Conservation (phyloP, 2,329 filamentous ascomycete genomes). For the Penicillium capsulatum region DNA sequence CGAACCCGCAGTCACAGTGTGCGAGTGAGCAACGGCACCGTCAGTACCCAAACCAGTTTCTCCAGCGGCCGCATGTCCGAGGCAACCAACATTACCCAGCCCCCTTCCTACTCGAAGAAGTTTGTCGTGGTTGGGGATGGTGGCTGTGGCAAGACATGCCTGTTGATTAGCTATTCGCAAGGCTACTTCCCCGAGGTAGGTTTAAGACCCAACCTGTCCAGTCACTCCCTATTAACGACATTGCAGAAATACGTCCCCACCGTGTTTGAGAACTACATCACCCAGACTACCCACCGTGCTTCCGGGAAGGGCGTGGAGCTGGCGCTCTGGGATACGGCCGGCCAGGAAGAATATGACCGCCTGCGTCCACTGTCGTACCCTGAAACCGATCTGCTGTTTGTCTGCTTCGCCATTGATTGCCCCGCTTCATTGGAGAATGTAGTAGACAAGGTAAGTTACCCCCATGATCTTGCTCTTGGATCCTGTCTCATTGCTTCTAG, state of each 20-base stretch:
- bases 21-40: conserved; percentile 81
- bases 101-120: conserved; percentile 95
- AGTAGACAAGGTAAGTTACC: conserved; percentile 79
- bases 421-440: conserved; percentile 98
- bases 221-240: no score
- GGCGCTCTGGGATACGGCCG: conserved; percentile 96
- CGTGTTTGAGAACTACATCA: conserved; percentile 99
- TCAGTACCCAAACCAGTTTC: conserved; percentile 76
- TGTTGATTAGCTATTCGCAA: conserved; percentile 97
- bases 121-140: conserved; percentile 98
- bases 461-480: background rate
- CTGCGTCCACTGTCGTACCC: conserved; percentile 94
- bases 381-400: conserved; percentile 95
- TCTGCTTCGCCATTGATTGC: conserved; percentile 98
- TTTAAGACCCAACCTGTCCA: no score
- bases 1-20: conserved; percentile 53
- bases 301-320: conserved; percentile 94
- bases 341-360: conserved; percentile 97
- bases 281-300: conserved; percentile 81
- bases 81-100: conserved; percentile 81
- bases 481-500: conserved; percentile 47
- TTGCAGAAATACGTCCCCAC: conserved; percentile 99
- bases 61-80: conserved; percentile 70
- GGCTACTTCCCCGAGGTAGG: conserved; percentile 97
- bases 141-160: conserved; percentile 96